phyloP scores from a whole-genome alignment of 148 eudicot genomes.

The Arbutus unedo region DNA sequence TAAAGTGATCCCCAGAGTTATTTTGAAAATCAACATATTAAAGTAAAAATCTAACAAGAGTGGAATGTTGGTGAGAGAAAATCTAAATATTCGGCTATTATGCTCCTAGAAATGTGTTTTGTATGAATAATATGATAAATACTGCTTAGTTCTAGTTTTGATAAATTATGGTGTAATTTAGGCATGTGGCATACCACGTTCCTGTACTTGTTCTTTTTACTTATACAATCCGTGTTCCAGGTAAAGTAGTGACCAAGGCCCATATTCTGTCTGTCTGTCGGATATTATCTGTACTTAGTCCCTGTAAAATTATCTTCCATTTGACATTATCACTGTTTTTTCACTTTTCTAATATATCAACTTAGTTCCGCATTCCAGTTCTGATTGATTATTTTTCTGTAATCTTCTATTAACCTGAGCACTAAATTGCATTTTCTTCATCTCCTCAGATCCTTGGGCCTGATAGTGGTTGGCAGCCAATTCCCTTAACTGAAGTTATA shows the following conservation, averaged over 20 bases:
- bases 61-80: too few relatives aligned
- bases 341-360: not conserved
- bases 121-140: too few relatives aligned
- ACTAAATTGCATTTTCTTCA: slow-evolving; percentile 1
- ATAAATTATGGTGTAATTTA: too few relatives aligned
- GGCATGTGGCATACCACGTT: too few relatives aligned
- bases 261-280: not conserved
- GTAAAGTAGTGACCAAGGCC: not conserved
- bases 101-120: too few relatives aligned
- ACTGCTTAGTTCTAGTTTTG: too few relatives aligned
- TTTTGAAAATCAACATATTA: too few relatives aligned
- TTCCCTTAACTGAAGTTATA: slow-evolving; percentile 89
- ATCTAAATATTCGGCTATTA: too few relatives aligned
- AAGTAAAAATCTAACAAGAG: too few relatives aligned
- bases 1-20: too few relatives aligned
- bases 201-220: too few relatives aligned
- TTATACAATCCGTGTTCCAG: too few relatives aligned
- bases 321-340: not conserved
- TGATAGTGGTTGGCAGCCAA: slow-evolving; percentile 94
- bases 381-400: not conserved
- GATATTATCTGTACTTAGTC: not conserved
- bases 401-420: not conserved
- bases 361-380: not conserved
- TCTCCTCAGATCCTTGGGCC: slow-evolving; percentile 83
- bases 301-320: not conserved